These are phyloP conservation scores for Malassezia sp. DNA, from an alignment of 1,284 basidiomycete species.

Conservation along the genomic window DNA sequence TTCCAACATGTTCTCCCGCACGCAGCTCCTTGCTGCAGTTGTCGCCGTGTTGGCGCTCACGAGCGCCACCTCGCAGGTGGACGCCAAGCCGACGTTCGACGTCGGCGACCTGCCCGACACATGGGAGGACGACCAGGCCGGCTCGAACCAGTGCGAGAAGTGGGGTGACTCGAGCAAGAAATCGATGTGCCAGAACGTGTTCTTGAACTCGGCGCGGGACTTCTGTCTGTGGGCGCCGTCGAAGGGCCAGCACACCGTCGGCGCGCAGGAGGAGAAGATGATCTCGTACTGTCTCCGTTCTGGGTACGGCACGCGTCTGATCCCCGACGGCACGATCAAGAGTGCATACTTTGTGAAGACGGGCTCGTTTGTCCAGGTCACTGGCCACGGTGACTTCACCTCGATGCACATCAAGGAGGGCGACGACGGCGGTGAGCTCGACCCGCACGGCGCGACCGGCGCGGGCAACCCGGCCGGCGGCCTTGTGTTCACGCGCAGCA, in stretches of 20 bases:
- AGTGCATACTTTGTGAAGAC: conserved; percentile 63
- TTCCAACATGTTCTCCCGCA: background rate
- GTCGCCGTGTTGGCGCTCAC: background rate
- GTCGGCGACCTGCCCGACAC: conserved; percentile 31
- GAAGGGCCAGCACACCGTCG: conserved; percentile 21
- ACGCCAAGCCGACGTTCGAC: conserved; percentile 24
- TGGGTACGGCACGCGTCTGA: conserved; percentile 53
- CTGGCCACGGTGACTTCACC: conserved; percentile 50
- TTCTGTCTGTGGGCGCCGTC: conserved; percentile 38
- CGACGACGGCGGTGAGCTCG: conserved; percentile 47
- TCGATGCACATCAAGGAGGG: conserved; percentile 39
- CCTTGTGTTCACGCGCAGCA: conserved; percentile 27
- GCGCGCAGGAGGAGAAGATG: conserved; percentile 52
- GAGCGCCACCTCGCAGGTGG: background rate
- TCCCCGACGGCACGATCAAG: conserved; percentile 62
- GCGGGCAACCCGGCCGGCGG: conserved; percentile 36
- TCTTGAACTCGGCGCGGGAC: conserved; percentile 35
- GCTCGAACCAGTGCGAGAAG: conserved; percentile 34
- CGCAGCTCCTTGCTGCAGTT: background rate
- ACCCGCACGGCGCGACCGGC: conserved; percentile 42
- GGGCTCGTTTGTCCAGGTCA: conserved; percentile 59
- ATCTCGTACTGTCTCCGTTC: conserved; percentile 61
- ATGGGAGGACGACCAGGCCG: conserved; percentile 35
- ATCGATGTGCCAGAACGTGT: conserved; percentile 39
- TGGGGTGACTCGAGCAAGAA: conserved; percentile 22